Evolutionary conservation across 2,329 filamentous ascomycete species (phyloP).

Genomic region (Trichophyton rubrum): DNA sequence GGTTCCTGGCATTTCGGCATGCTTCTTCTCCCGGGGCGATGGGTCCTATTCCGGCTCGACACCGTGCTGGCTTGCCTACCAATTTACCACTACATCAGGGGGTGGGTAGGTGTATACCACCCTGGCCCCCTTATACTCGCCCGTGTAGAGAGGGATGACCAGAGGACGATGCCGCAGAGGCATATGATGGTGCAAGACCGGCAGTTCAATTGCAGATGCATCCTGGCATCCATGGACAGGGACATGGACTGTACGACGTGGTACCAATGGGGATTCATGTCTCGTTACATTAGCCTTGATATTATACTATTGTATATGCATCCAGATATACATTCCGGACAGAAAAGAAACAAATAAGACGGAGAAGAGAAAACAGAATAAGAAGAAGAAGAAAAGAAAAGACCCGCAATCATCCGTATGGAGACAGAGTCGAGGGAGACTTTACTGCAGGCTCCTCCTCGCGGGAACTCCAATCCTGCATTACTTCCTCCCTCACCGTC

Average conservation of each 20-base stretch:
- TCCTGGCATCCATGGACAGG: not conserved
- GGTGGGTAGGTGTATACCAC: no score
- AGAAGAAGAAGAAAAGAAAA: not conserved
- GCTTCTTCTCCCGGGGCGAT: not conserved
- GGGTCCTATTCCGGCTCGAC: not conserved
- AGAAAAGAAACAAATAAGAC: not conserved
- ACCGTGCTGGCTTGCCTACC: not conserved
- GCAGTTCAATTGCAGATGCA: not conserved
- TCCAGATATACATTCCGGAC: not conserved
- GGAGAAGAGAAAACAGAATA: not conserved
- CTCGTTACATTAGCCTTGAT: not conserved
- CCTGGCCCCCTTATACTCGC: no score
- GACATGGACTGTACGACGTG: not conserved
- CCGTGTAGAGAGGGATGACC: no score
- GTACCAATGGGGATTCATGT: not conserved
- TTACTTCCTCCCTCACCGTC: constrained; percentile 70
- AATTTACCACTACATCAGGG: not conserved
- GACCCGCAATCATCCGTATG: not conserved
- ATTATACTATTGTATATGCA: not conserved
- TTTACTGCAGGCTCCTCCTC: not conserved
- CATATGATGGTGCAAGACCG: not conserved
- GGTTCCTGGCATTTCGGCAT: not conserved
- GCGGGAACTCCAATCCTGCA: constrained; percentile 50
- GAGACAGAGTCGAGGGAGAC: not conserved
- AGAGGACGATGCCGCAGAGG: not conserved